Evolutionary conservation across 2,329 filamentous ascomycete genomes (phyloP).

Genomic region (Tothia fuscella): DNA sequence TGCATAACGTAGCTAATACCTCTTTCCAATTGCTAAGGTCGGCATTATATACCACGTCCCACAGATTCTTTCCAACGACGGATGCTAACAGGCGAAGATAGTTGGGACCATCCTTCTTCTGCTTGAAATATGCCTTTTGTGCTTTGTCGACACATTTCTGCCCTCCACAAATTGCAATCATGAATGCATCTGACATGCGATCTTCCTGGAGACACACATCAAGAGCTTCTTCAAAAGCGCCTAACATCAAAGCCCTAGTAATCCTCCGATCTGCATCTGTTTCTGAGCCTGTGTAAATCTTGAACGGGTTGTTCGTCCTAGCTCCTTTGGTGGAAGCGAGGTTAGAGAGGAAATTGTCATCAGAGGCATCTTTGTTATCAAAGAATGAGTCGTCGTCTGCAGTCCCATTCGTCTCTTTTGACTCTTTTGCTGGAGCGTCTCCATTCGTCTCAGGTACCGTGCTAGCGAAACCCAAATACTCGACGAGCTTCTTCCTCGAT

Average conservation of each 20-base stretch:
- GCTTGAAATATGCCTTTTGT: constrained; percentile 78
- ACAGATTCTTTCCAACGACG: constrained; percentile 90
- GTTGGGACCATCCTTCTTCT: constrained; percentile 71
- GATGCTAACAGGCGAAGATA: constrained; percentile 85
- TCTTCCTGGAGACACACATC: constrained; percentile 82
- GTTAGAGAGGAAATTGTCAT: constrained; percentile 75
- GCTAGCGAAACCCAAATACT: constrained; percentile 73
- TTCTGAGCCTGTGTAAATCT: constrained; percentile 75
- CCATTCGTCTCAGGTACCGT: constrained; percentile 34
- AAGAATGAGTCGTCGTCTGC: constrained; percentile 45
- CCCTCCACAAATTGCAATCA: constrained; percentile 93
- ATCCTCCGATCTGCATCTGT: constrained; percentile 74
- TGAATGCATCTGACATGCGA: constrained; percentile 88
- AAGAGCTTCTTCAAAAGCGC: constrained; percentile 80
- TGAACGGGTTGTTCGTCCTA: constrained; percentile 90
- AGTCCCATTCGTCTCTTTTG: constrained; percentile 29
- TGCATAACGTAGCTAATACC: constrained; percentile 90
- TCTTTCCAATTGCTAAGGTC: constrained; percentile 93
- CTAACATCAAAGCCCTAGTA: constrained; percentile 77
- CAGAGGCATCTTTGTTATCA: constrained; percentile 57
- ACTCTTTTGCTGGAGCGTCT: constrained; percentile 25
- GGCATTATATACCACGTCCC: constrained; percentile 96
- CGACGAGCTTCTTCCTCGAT: constrained; percentile 71
- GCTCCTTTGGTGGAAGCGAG: constrained; percentile 80
- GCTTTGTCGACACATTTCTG: constrained; percentile 90